A percentile compares a stretch with the other conserved stretches of the same genome.
Conservation (phyloP, 371 early-diverging fungal species). For the Fennellomyces sp. region DNA sequence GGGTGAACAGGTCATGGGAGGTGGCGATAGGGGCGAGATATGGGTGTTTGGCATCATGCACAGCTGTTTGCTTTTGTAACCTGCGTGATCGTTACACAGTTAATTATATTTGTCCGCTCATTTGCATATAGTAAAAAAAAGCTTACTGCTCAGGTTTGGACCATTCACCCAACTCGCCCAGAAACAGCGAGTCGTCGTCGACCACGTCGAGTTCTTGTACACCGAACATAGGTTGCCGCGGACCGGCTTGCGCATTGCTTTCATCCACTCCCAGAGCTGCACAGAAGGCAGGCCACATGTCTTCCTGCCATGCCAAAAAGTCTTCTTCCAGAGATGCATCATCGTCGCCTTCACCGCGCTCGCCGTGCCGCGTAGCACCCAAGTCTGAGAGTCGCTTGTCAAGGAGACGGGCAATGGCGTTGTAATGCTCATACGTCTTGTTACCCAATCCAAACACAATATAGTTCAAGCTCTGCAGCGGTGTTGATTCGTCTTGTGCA, state of each 20-base stretch:
- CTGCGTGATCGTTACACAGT: neutral
- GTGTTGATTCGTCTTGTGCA: constrained; percentile 41
- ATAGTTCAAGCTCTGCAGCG: constrained; percentile 70
- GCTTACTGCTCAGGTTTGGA: constrained; percentile 19
- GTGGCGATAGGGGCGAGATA: constrained; percentile 64
- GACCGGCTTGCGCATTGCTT: constrained; percentile 39
- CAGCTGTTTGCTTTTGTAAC: constrained; percentile 23
- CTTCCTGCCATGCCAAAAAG: constrained; percentile 92
- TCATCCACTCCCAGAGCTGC: constrained; percentile 71
- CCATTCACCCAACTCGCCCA: constrained; percentile 63
- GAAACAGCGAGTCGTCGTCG: constrained; percentile 50
- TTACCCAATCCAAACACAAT: constrained; percentile 95
- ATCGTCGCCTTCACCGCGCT: constrained; percentile 95
- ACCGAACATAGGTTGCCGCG: constrained; percentile 44
- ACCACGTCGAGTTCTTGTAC: constrained; percentile 39
- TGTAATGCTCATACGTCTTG: constrained; percentile 96
- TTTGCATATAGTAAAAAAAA: neutral
- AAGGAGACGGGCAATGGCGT: constrained; percentile 74
- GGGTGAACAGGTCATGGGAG: constrained; percentile 70
- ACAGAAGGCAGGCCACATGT: constrained; percentile 79
- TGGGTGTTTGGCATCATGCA: constrained; percentile 83
- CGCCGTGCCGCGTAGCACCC: constrained; percentile 82
- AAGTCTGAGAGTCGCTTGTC: constrained; percentile 65
- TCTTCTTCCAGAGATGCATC: constrained; percentile 95
- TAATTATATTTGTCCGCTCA: too few species aligned